Evolutionary conservation across 2,329 filamentous ascomycete species (phyloP).

Genomic region (Diaporthe humulicola): DNA sequence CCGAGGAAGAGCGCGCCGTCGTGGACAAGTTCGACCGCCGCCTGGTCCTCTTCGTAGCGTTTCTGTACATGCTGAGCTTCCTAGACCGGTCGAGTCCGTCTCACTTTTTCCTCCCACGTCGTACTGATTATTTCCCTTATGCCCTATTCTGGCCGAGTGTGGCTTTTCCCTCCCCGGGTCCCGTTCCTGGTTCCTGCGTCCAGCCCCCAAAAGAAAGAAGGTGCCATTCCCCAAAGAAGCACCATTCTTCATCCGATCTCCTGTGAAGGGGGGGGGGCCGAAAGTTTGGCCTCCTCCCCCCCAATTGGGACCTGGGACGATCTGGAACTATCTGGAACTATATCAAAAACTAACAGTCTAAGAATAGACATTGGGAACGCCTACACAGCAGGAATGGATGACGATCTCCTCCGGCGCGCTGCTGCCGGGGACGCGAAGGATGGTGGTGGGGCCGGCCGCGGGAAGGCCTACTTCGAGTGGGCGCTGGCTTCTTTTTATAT

Average conservation of each 20-base stretch:
- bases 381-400: constrained; percentile 73
- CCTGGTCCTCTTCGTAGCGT: constrained; percentile 83
- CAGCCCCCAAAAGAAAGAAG: constrained; percentile 11
- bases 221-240: background rate
- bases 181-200: constrained; percentile 20
- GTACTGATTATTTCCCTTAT: background rate
- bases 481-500: constrained; percentile 73
- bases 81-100: constrained; percentile 83
- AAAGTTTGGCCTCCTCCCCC: constrained; percentile 9
- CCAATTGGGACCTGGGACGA: background rate
- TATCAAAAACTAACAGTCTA: constrained; percentile 7
- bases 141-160: background rate
- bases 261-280: background rate
- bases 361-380: constrained; percentile 73
- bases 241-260: background rate
- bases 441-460: constrained; percentile 55
- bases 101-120: constrained; percentile 44
- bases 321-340: background rate
- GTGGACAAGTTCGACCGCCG: constrained; percentile 81
- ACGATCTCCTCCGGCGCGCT: constrained; percentile 59
- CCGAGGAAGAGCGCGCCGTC: constrained; percentile 80
- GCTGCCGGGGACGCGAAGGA: constrained; percentile 51
- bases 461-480: constrained; percentile 69
- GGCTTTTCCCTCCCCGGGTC: background rate
- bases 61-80: constrained; percentile 88